Percentiles rank a stretch among this genome's conserved stretches.
Evolutionary conservation across 768 basidiomycete species (phyloP).

Genomic region (Russula virescens): DNA sequence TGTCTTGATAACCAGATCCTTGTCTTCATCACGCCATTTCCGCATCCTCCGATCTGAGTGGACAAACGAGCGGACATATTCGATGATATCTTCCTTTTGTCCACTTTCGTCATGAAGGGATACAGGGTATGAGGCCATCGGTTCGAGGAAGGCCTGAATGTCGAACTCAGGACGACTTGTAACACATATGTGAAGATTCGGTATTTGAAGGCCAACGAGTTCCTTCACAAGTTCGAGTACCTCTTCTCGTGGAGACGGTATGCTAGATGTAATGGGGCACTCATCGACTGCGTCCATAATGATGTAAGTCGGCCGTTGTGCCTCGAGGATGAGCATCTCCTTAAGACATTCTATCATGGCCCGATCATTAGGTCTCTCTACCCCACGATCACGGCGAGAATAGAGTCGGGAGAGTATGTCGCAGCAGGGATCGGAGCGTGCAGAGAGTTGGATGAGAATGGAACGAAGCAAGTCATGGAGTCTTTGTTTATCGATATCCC

Average conservation of each 20-base stretch:
- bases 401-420: too few relatives aligned
- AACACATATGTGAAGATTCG: neutral
- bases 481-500: neutral
- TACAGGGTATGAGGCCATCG: neutral
- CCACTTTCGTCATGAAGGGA: neutral
- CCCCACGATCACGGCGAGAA: too few relatives aligned
- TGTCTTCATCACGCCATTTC: neutral
- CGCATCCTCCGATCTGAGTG: neutral
- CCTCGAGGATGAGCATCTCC: too few relatives aligned
- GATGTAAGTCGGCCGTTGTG: too few relatives aligned
- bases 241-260: neutral
- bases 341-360: too few relatives aligned
- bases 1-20: neutral
- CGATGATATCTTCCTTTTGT: neutral
- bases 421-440: too few relatives aligned
- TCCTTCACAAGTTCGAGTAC: neutral
- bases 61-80: neutral
- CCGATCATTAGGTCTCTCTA: too few relatives aligned
- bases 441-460: too few relatives aligned
- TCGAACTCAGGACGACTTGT: slow-evolving; percentile 1
- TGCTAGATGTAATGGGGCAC: neutral
- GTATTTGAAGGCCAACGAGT: neutral
- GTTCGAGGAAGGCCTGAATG: neutral
- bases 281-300: neutral
- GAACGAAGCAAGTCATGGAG: too few relatives aligned